phyloP scores from a whole-genome alignment of 345 rosid genomes.

The Mangifera indica region DNA sequence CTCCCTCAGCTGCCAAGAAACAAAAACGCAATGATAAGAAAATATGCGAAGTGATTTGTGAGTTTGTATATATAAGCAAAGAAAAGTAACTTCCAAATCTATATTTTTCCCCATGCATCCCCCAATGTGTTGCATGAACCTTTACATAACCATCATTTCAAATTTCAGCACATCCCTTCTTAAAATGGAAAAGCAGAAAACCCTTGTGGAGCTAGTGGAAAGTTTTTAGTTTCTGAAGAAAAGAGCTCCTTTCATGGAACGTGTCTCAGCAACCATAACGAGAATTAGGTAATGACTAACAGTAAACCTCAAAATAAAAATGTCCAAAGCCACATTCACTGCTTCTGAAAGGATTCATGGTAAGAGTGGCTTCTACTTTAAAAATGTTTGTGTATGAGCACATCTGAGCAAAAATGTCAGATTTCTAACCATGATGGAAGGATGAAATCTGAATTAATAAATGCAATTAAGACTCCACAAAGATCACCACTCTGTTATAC shows the following conservation, averaged over 20 bases:
- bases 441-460: background rate
- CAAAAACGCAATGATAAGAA: slow-evolving; percentile 15
- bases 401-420: background rate
- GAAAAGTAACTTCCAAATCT: background rate
- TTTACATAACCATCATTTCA: background rate
- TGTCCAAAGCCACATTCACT: background rate
- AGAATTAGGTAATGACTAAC: background rate
- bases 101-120: background rate
- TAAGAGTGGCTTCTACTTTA: background rate
- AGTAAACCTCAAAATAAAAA: too few relatives aligned
- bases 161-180: background rate
- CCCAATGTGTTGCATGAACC: background rate
- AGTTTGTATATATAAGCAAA: background rate
- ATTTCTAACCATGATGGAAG: background rate
- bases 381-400: background rate
- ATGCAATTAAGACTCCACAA: background rate
- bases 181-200: background rate
- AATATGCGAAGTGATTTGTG: slow-evolving; percentile 1
- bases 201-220: background rate
- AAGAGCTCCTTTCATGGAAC: background rate
- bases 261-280: background rate
- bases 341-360: background rate
- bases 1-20: slow-evolving; percentile 66
- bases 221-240: background rate
- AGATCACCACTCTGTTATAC: background rate